Conservation (phyloP, 169 alveolate species). For the Plasmodium ovale region DNA sequence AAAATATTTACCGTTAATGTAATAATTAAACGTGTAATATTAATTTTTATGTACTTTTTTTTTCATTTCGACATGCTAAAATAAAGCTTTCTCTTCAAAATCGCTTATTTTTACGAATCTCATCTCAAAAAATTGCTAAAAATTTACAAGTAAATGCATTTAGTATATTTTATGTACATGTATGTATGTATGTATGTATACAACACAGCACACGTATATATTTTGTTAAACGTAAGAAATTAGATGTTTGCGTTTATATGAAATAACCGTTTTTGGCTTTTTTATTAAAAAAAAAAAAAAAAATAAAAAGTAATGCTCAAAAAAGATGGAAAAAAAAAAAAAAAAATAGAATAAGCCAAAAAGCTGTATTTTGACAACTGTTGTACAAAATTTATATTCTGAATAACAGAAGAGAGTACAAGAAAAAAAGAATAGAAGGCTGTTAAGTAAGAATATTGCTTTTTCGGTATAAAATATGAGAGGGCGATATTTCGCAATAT, state of each 20-base stretch:
- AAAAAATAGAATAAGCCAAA: not conserved
- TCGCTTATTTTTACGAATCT: not conserved
- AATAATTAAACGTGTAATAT: conserved; percentile 1
- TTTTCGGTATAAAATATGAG: too few species aligned
- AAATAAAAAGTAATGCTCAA: conserved; percentile 37
- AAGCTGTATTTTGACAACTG: not conserved
- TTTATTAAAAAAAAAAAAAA: not conserved
- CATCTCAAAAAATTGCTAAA: not conserved
- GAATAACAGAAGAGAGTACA: too few species aligned
- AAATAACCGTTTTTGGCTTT: conserved; percentile 16
- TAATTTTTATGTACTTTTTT: conserved; percentile 14
- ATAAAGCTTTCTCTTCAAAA: conserved; percentile 3
- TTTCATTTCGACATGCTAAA: conserved; percentile 22
- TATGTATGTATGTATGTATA: not conserved
- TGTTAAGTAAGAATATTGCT: too few species aligned
- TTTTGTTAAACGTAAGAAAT: conserved; percentile 3
- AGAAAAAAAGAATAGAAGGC: too few species aligned
- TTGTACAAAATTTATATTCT: not conserved
- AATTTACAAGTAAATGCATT: conserved; percentile 7
- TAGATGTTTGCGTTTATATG: not conserved
- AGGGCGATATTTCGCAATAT: too few species aligned
- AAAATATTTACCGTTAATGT: too few species aligned
- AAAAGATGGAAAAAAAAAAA: conserved; percentile 16
- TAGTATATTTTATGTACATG: conserved; percentile 5
- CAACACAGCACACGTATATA: not conserved